Conservation (phyloP, 331 rosid species). For the Prunus yedoensis region DNA sequence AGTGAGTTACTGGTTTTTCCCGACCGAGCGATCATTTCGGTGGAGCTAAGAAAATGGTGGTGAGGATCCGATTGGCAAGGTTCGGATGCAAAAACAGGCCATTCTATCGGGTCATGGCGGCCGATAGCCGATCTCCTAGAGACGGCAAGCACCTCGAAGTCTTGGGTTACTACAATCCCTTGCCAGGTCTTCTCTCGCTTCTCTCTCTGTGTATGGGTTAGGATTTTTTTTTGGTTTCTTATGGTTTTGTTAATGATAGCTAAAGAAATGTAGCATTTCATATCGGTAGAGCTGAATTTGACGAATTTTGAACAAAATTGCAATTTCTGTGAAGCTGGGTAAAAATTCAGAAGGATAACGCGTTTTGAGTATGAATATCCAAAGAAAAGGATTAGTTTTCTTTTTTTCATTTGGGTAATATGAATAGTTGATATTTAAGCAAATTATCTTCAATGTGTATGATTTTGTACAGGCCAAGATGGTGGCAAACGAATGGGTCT, state of each 20-base stretch:
- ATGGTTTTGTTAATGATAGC: not conserved
- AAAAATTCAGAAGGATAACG: not conserved
- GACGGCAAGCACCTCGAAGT: slow-evolving; percentile 90
- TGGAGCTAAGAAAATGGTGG: slow-evolving; percentile 56
- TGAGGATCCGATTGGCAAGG: slow-evolving; percentile 75
- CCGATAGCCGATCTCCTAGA: slow-evolving; percentile 88
- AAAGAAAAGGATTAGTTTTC: not conserved
- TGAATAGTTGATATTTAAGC: slow-evolving; percentile 10
- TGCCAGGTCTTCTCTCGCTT: slow-evolving; percentile 56
- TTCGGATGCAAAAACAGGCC: slow-evolving; percentile 87
- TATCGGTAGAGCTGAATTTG: not conserved
- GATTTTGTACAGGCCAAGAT: slow-evolving; percentile 67
- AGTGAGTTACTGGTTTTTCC: not conserved
- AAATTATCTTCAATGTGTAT: slow-evolving; percentile 24
- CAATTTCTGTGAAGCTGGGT: not conserved
- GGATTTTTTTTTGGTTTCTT: slow-evolving; percentile 11
- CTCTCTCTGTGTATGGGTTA: not conserved
- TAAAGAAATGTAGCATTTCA: not conserved
- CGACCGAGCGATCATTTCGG: not conserved
- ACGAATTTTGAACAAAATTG: not conserved
- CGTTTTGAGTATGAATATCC: not conserved
- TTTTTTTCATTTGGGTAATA: not conserved
- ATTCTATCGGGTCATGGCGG: slow-evolving; percentile 85
- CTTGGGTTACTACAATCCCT: slow-evolving; percentile 84
- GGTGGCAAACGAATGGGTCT: slow-evolving; percentile 93